Evolutionary conservation across 306 rosid genomes (phyloP).

Genomic region (Pterocarpus santalinus): DNA sequence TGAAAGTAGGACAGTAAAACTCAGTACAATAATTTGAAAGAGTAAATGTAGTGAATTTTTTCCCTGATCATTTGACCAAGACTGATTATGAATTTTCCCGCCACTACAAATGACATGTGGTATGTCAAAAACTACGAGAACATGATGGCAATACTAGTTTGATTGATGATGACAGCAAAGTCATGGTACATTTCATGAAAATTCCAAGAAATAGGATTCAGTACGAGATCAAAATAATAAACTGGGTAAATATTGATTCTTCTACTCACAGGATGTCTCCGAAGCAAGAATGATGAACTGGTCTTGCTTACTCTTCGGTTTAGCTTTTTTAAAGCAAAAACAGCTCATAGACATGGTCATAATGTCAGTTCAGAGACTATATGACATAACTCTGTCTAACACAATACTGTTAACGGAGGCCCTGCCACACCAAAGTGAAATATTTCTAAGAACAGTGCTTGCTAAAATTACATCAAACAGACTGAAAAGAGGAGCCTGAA

Average conservation of each 20-base stretch:
- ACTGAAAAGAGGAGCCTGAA: too few relatives aligned
- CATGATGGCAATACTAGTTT: too few relatives aligned
- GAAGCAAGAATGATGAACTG: slow-evolving; percentile 61
- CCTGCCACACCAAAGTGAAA: slow-evolving; percentile 51
- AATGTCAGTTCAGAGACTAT: neutral
- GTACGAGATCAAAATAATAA: neutral
- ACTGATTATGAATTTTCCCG: too few relatives aligned
- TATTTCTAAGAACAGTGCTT: slow-evolving; percentile 9
- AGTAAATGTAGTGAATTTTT: too few relatives aligned
- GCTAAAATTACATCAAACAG: neutral
- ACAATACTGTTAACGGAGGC: neutral
- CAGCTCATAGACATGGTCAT: slow-evolving; percentile 53
- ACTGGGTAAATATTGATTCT: neutral
- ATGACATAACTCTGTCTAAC: slow-evolving; percentile 4
- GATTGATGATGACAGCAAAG: too few relatives aligned
- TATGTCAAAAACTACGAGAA: too few relatives aligned
- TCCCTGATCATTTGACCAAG: too few relatives aligned
- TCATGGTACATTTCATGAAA: too few relatives aligned
- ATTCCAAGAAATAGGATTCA: slow-evolving; percentile 1
- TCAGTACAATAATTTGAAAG: too few relatives aligned
- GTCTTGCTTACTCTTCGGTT: slow-evolving; percentile 46
- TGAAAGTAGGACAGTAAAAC: too few relatives aligned
- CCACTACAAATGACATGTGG: too few relatives aligned
- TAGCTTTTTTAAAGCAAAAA: slow-evolving; percentile 51
- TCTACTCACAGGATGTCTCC: slow-evolving; percentile 76